Percentiles rank a stretch among this genome's conserved stretches.
These are phyloP conservation scores for Phytophthora cryptogea DNA, from an alignment of 352 stramenopile genomes.

Conservation along the genomic window DNA sequence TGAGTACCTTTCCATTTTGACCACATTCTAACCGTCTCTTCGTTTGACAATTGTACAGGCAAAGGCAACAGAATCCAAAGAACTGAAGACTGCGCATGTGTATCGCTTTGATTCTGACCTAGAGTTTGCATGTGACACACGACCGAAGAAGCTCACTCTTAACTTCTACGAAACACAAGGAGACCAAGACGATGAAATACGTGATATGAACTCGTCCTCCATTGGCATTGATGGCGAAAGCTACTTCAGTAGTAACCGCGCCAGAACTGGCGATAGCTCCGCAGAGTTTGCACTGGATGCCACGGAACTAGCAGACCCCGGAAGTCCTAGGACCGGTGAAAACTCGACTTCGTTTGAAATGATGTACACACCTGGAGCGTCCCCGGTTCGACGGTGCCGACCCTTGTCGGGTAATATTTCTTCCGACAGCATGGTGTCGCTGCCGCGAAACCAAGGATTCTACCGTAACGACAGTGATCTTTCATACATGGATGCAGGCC, in stretches of 20 bases:
- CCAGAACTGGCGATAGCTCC: slow-evolving; percentile 10
- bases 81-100: slow-evolving; percentile 76
- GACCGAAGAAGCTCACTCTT: slow-evolving; percentile 70
- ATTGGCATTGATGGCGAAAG: slow-evolving; percentile 68
- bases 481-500: slow-evolving; percentile 40
- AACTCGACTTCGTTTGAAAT: slow-evolving; percentile 71
- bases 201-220: slow-evolving; percentile 42
- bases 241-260: slow-evolving; percentile 42
- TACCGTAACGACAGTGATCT: slow-evolving; percentile 54
- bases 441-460: slow-evolving; percentile 47
- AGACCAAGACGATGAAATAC: slow-evolving; percentile 24
- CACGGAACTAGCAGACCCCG: slow-evolving; percentile 37
- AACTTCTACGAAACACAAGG: slow-evolving; percentile 71
- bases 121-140: slow-evolving; percentile 67
- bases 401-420: slow-evolving; percentile 33
- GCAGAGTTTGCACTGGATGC: slow-evolving; percentile 16
- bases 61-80: slow-evolving; percentile 65
- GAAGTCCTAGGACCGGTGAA: slow-evolving; percentile 58
- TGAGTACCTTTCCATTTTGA: neutral
- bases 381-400: slow-evolving; percentile 32
- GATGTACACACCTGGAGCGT: slow-evolving; percentile 59
- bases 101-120: slow-evolving; percentile 85
- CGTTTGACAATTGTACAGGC: slow-evolving; percentile 17
- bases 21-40: slow-evolving; percentile 1
- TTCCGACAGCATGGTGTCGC: slow-evolving; percentile 34